Evolutionary conservation across 2,329 filamentous ascomycete species (phyloP).

Genomic region (Sclerotiophoma versabilis): DNA sequence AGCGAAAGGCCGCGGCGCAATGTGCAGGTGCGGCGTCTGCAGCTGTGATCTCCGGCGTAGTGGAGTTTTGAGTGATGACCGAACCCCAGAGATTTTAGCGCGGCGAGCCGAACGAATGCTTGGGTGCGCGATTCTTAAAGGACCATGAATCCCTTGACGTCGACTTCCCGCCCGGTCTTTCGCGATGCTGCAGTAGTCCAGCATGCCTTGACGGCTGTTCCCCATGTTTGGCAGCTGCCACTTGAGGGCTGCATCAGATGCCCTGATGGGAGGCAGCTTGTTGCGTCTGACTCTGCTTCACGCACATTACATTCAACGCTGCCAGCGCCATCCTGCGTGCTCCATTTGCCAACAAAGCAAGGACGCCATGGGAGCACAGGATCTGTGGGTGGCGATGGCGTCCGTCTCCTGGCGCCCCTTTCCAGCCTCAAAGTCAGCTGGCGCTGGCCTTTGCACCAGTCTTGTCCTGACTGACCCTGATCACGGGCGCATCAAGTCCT

Average conservation of each 20-base stretch:
- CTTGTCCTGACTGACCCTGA: constrained; percentile 2
- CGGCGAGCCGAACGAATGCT: constrained; percentile 14
- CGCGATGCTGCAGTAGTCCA: constrained; percentile 18
- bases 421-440: constrained; percentile 29
- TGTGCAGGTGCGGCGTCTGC: constrained; percentile 20
- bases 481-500: constrained; percentile 12
- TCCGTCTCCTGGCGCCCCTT: constrained; percentile 21
- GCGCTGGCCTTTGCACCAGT: constrained; percentile 16
- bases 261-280: neutral
- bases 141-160: constrained; percentile 12
- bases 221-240: constrained; percentile 16
- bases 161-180: constrained; percentile 15
- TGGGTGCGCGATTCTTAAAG: constrained; percentile 13
- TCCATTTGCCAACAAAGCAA: constrained; percentile 19
- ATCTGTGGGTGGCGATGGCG: constrained; percentile 9
- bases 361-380: constrained; percentile 21
- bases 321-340: neutral
- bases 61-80: constrained; percentile 30
- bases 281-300: constrained; percentile 21
- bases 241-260: constrained; percentile 4
- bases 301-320: constrained; percentile 9
- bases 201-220: constrained; percentile 10
- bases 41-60: constrained; percentile 22
- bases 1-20: constrained; percentile 27
- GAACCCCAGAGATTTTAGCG: constrained; percentile 33